A percentile compares a stretch with the other conserved stretches of the same genome.
phyloP scores from a whole-genome alignment of 805 yeast species.

The Schwanniomyces yamadae region DNA sequence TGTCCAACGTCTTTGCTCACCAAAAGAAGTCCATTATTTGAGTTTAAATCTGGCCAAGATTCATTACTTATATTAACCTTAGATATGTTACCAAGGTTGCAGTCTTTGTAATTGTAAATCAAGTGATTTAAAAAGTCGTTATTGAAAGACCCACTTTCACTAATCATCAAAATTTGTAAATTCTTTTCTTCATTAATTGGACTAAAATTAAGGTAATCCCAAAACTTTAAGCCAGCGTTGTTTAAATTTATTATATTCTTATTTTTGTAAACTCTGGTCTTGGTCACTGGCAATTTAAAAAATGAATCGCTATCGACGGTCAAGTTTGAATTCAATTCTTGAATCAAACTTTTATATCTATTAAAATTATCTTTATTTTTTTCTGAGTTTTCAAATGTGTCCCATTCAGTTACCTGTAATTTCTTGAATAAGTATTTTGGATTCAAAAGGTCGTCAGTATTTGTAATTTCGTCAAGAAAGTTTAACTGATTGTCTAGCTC shows the following conservation, averaged over 20 bases:
- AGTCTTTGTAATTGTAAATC: conserved; percentile 44
- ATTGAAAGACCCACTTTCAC: conserved; percentile 26
- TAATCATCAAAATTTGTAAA: conserved; percentile 50
- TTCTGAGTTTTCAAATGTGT: conserved; percentile 17
- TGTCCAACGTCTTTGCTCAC: conserved; percentile 20
- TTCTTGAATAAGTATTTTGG: conserved; percentile 21
- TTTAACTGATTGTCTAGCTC: conserved; percentile 29
- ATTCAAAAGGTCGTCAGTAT: conserved; percentile 26
- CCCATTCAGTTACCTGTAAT: conserved; percentile 34
- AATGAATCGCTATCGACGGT: conserved; percentile 18
- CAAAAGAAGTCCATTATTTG: conserved; percentile 27
- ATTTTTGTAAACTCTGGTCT: conserved; percentile 32
- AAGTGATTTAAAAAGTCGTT: conserved; percentile 44
- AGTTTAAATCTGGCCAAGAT: conserved; percentile 25
- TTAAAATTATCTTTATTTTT: conserved; percentile 18
- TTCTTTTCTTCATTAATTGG: conserved; percentile 52
- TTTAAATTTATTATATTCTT: conserved; percentile 46
- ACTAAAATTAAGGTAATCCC: conserved; percentile 58
- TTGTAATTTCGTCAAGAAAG: conserved; percentile 38
- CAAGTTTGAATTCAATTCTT: conserved; percentile 11
- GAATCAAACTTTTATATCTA: conserved; percentile 19
- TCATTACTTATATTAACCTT: conserved; percentile 29
- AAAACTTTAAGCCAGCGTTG: conserved; percentile 46
- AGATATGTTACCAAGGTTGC: conserved; percentile 48
- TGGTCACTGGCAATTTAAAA: conserved; percentile 24